Evolutionary conservation across 495 filamentous ascomycete genomes (phyloP).

Genomic region (Xylaria flabelliformis): DNA sequence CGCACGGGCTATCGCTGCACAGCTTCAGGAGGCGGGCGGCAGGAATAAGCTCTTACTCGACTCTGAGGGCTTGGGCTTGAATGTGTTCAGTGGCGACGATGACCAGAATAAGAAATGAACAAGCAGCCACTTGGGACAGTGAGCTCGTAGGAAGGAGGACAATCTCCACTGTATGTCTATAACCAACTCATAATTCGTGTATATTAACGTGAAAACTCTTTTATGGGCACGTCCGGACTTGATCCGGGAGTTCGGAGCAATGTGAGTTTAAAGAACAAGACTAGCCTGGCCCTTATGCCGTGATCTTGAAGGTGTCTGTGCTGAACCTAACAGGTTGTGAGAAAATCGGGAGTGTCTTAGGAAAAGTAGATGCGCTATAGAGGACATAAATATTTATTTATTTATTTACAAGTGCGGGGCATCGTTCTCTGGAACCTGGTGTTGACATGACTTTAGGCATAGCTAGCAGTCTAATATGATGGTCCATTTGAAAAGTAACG

Average conservation of each 20-base stretch:
- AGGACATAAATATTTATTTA: neutral
- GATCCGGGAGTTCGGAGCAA: neutral
- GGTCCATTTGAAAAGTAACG: neutral
- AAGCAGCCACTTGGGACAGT: conserved; percentile 20
- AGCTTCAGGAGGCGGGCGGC: conserved; percentile 83
- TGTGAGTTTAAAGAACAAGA: conserved; percentile 2
- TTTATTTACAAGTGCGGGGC: neutral
- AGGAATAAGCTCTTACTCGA: conserved; percentile 96
- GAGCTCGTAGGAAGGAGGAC: conserved; percentile 21
- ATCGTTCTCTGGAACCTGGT: neutral
- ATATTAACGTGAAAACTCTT: conserved; percentile 31
- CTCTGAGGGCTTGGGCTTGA: conserved; percentile 85
- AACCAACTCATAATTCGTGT: conserved; percentile 36
- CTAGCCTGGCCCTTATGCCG: neutral
- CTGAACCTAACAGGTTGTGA: neutral
- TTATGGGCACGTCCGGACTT: neutral
- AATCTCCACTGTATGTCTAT: conserved; percentile 55
- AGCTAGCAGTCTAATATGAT: neutral
- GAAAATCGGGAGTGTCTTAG: neutral
- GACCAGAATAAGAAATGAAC: conserved; percentile 52
- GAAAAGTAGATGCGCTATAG: neutral
- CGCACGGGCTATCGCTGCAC: conserved; percentile 80
- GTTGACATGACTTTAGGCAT: neutral
- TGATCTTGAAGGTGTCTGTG: neutral
- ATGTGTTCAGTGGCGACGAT: conserved; percentile 66